Conservation (phyloP, 2,329 filamentous ascomycete species). For the Biscogniauxia sp. region DNA sequence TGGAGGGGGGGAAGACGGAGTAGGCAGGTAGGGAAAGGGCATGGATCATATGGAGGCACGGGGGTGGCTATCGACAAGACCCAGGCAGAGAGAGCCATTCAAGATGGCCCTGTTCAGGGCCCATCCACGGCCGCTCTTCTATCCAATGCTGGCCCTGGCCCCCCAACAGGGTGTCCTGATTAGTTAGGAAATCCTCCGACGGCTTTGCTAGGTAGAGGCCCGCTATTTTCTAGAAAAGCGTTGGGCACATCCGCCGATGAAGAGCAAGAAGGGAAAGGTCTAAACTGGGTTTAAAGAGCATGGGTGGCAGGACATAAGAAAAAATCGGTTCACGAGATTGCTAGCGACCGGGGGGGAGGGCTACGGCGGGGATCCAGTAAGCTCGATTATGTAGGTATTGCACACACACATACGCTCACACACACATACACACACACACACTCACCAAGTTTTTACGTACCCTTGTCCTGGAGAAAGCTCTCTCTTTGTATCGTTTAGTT, state of each 20-base stretch:
- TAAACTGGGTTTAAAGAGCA: constrained; percentile 22
- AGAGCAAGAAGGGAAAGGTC: constrained; percentile 40
- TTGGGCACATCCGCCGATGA: constrained; percentile 43
- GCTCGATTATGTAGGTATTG: constrained; percentile 37
- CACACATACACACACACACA: constrained; percentile 17
- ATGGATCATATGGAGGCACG: constrained; percentile 36
- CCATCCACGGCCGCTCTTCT: constrained; percentile 27
- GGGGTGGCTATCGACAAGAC: constrained; percentile 22
- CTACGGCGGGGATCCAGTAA: constrained; percentile 35
- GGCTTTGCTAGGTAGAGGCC: constrained; percentile 37
- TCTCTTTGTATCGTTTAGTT: not conserved
- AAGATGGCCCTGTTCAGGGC: constrained; percentile 29
- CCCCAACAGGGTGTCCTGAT: constrained; percentile 41
- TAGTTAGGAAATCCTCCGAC: constrained; percentile 47
- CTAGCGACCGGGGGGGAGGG: constrained; percentile 35
- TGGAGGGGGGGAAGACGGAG: constrained; percentile 29
- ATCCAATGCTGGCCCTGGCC: constrained; percentile 36
- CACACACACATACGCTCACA: constrained; percentile 15
- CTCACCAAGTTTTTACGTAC: constrained; percentile 23
- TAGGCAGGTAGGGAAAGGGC: constrained; percentile 32
- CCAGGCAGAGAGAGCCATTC: constrained; percentile 23
- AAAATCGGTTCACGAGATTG: constrained; percentile 49
- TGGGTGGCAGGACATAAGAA: constrained; percentile 27
- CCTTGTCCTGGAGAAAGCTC: constrained; percentile 11
- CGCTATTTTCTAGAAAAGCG: constrained; percentile 46